A percentile compares a stretch with the other conserved stretches of the same genome.
Evolutionary conservation across 192 early-diverging fungal species (phyloP).

Genomic region (Globomyces pollinis-pini): DNA sequence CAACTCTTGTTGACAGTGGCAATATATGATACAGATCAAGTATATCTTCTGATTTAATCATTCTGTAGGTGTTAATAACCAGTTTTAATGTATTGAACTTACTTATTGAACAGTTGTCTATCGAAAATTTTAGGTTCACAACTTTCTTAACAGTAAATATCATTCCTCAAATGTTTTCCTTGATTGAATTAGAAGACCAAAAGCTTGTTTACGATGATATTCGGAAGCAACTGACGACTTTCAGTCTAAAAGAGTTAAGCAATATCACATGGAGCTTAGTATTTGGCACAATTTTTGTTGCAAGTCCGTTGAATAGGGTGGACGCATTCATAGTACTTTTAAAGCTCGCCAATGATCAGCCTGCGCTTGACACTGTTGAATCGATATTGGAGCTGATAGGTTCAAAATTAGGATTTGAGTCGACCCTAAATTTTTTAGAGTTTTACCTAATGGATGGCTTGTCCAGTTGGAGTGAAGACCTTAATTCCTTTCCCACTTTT

Average conservation of each 20-base stretch:
- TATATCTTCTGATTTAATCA: too few relatives aligned
- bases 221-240: background rate
- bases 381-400: background rate
- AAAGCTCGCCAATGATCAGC: constrained; percentile 4
- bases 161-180: background rate
- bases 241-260: background rate
- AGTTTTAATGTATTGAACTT: too few relatives aligned
- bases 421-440: background rate
- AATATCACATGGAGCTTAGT: background rate
- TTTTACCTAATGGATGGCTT: background rate
- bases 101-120: too few relatives aligned
- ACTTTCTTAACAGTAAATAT: background rate
- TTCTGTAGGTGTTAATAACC: too few relatives aligned
- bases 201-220: background rate
- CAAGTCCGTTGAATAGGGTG: background rate
- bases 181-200: background rate
- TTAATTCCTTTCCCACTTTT: constrained; percentile 2
- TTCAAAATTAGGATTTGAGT: background rate
- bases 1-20: too few relatives aligned
- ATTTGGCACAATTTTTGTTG: background rate
- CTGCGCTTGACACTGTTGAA: background rate
- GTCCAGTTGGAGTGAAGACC: background rate
- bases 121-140: too few relatives aligned
- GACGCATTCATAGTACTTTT: background rate
- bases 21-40: too few relatives aligned